These are phyloP conservation scores for Naegleria gruberi DNA, from an alignment of 208 protist species.

Conservation along the genomic window DNA sequence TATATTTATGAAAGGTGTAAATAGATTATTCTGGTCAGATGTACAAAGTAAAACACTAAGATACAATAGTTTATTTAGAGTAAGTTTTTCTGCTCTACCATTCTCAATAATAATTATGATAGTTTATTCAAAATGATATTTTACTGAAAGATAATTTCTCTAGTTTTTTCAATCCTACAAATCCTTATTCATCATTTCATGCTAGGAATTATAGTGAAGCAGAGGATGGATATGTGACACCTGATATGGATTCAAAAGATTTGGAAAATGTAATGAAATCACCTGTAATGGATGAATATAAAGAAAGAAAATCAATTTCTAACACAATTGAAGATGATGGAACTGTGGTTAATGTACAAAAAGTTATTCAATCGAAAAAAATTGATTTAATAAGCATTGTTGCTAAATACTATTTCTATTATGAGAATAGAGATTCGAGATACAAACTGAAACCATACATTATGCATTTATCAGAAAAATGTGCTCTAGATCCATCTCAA, in stretches of 20 bases:
- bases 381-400: background rate
- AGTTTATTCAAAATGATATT: background rate
- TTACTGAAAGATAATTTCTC: background rate
- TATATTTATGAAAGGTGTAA: background rate
- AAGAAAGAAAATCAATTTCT: background rate
- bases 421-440: background rate
- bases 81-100: background rate
- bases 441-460: background rate
- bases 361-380: background rate
- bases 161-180: background rate
- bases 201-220: background rate
- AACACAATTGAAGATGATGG: background rate
- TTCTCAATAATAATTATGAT: background rate
- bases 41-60: background rate
- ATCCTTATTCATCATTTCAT: background rate
- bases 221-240: background rate
- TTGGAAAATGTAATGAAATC: background rate
- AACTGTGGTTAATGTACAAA: background rate
- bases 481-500: background rate
- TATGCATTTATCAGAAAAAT: background rate
- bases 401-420: constrained; percentile 14
- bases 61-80: background rate
- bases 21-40: constrained; percentile 21
- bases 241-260: background rate
- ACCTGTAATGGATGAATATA: background rate